Evolutionary conservation across 495 filamentous ascomycete species (phyloP).

Genomic region (Aspergillus coremiiformis): DNA sequence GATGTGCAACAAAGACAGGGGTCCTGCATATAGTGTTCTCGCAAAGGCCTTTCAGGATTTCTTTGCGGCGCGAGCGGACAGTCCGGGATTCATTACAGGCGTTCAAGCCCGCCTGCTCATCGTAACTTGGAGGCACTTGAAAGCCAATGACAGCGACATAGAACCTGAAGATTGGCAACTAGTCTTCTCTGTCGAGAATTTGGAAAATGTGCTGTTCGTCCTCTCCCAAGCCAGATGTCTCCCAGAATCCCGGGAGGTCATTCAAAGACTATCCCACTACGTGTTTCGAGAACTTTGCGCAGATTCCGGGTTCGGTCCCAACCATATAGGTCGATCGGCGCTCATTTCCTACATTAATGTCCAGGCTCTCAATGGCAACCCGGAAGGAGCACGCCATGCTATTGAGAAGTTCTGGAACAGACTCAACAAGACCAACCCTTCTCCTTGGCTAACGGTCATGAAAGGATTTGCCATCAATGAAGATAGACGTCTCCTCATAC

Average conservation of each 20-base stretch:
- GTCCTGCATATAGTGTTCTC: conserved; percentile 53
- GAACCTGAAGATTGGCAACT: conserved; percentile 30
- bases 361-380: conserved; percentile 50
- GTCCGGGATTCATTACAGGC: conserved; percentile 47
- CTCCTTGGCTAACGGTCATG: conserved; percentile 55
- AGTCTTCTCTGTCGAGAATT: conserved; percentile 43
- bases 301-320: conserved; percentile 30
- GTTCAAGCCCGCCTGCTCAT: conserved; percentile 55
- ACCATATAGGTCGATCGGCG: conserved; percentile 32
- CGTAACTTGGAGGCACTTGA: conserved; percentile 53
- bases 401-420: conserved; percentile 40
- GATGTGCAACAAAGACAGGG: conserved; percentile 34
- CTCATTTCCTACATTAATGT: conserved; percentile 47
- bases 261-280: conserved; percentile 46
- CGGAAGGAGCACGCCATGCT: conserved; percentile 49
- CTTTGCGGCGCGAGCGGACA: conserved; percentile 46
- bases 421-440: conserved; percentile 23
- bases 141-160: conserved; percentile 27
- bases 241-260: conserved; percentile 25
- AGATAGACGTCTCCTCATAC: conserved; percentile 39
- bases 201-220: conserved; percentile 40
- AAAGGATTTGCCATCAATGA: conserved; percentile 60
- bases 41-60: conserved; percentile 57
- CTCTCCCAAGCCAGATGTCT: conserved; percentile 32
- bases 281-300: conserved; percentile 48